Base-by-base conservation (phyloP, 495 filamentous ascomycete genomes). In the Neurospora sp. region DNA sequence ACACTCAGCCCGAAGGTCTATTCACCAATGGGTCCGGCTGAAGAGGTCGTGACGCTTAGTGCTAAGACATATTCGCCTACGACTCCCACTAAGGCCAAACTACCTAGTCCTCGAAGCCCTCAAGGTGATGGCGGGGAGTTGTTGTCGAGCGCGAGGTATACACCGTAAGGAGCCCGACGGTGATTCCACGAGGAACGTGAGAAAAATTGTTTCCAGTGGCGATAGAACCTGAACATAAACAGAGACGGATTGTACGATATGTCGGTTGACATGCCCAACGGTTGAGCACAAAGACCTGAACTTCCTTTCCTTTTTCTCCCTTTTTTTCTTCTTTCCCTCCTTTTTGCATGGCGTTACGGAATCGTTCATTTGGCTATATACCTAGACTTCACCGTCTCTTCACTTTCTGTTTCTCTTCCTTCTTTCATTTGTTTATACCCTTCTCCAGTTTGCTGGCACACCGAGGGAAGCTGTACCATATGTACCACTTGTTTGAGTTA, bases 61-160 rank as follows among this genome's bases (percentile, higher is more conserved):
- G 81, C 85, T 0, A 81, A 77, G 12, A 79, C 85, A 39, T 86
- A 86, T 73, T 78, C 76, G 46, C 84, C 83, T 6, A 75, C 76
- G 1, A 85, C 80, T 23, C 83, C 83, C 3, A 83, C 77, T 31
- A 85, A 81, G 69, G 74, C 77, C 27, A 86, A 82, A 74, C 76
- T 84, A 0, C 81, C 85, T 8, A 85, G 84, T 46, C 83, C 84
- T 42, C 11, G 41, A 39, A 39, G 54, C 71, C 71, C 71, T 12
- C 27, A 3, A 5, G 12, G 3, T 62, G 35, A 42, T 44, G 31
- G 27, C 12, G 31, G 23, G 49, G 70, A 70, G 39, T 72, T 74
- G 46, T 38, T 72, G 27, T 31, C 70, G 46, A 44, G 38, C 42
- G 27, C 31, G 20, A 37, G 54, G 3, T 66, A 66, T 66, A 35